Base-by-base conservation (phyloP, 345 rosid genomes). In the Gossypium turneri region DNA sequence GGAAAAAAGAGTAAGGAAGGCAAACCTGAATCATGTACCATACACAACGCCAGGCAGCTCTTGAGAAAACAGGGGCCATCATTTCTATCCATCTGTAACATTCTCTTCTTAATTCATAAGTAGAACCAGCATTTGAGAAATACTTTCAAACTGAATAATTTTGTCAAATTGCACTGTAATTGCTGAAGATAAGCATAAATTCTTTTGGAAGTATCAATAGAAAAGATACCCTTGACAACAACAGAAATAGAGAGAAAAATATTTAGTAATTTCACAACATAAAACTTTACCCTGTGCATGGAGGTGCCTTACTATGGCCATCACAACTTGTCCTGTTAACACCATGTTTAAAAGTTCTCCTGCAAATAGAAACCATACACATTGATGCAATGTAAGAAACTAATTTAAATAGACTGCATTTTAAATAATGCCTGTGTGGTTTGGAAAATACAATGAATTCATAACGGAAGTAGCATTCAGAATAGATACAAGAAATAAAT, bases 51-150 rank as follows among this genome's bases (percentile, higher is more conserved):
- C 94, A 90, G 4, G 94, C 85, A 74, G 83, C 87, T 76, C 82
- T 86, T 0, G 94, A 88, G 87, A 90, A 90, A 74, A 90, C 94
- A 3, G 92, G 90, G 52, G 94, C 92, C 94, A 90, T 90, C 94
- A 89, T 86, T 79, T 89, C 93, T 45, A 89, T 86, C 91, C 91
- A 89, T 79, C 93, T 89, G 82, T 6, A 75, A 77, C 44, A 78
- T 29, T n/a, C 9, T 34, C 25, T 47, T 66, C 76, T 61, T 75
- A 73, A 53, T 70, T 76, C 24, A 24, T 50, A 52, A 76, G 67
- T 3, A 34, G 25, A 61, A 50, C 0, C 12, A 53, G 38, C 70
- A 25, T 60, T 34, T 20, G 29, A 24, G 19, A 52, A 5, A 55
- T 25, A 15, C 20, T 76, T 77, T 83, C 53, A 22, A 73, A 53